phyloP scores from a whole-genome alignment of 257 asterid species.

The Striga asiatica region DNA sequence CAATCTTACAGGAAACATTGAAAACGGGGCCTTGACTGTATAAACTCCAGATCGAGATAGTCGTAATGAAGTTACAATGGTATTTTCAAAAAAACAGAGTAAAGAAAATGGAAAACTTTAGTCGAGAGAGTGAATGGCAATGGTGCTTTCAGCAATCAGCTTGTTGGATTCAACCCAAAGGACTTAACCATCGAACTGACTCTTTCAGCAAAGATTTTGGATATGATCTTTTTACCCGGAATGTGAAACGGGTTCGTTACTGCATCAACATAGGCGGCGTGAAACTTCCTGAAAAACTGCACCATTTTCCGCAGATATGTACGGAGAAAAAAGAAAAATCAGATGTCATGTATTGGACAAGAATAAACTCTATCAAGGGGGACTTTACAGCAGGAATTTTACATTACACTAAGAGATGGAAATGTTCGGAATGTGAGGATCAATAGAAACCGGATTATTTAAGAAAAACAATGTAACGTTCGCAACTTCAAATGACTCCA shows the following conservation, averaged over 20 bases:
- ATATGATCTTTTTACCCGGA: conserved; percentile 88
- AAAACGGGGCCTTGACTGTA: neutral
- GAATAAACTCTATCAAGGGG: neutral
- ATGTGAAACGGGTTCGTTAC: conserved; percentile 97
- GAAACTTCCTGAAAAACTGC: conserved; percentile 89
- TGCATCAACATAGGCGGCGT: conserved; percentile 90
- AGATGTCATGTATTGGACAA: conserved; percentile 10
- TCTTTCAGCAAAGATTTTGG: conserved; percentile 71
- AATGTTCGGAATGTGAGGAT: neutral
- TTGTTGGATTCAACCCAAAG: conserved; percentile 56
- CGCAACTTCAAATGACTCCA: neutral
- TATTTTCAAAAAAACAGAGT: neutral
- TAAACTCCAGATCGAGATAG: neutral
- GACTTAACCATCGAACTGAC: conserved; percentile 73
- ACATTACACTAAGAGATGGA: neutral
- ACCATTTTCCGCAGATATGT: neutral
- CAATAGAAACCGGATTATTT: neutral
- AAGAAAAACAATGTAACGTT: neutral
- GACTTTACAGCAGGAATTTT: neutral
- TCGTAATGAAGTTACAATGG: neutral
- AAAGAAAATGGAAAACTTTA: neutral
- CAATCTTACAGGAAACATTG: neutral
- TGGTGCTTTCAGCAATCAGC: conserved; percentile 21
- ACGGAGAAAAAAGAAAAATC: conserved; percentile 11
- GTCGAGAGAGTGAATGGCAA: no score